Evolutionary conservation across 129 eudicot genomes (phyloP).

Genomic region (Solidago caesia): DNA sequence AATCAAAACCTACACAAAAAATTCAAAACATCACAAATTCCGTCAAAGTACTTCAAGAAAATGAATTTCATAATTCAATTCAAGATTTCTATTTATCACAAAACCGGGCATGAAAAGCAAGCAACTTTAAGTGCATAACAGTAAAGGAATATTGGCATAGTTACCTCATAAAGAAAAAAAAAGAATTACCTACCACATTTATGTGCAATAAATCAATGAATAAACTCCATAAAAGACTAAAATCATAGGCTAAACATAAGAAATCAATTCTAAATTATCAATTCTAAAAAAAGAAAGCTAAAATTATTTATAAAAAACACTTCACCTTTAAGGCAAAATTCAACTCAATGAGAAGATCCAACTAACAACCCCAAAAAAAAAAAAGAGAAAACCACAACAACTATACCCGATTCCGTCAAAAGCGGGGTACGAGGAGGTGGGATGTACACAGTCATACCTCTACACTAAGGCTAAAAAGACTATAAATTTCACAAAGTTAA

Average conservation of each 20-base stretch:
- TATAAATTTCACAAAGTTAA: conserved; percentile 11
- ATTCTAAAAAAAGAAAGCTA: neutral
- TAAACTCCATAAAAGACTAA: neutral
- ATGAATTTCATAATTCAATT: neutral
- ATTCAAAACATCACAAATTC: conserved; percentile 2
- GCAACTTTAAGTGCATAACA: conserved; percentile 19
- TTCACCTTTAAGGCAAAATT: conserved; percentile 14
- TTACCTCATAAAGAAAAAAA: neutral
- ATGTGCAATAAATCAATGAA: neutral
- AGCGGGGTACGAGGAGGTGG: too few relatives aligned
- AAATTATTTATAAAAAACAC: neutral
- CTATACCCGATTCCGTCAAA: neutral
- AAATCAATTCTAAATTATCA: conserved; percentile 13
- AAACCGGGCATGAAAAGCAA: neutral
- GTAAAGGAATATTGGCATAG: conserved; percentile 9
- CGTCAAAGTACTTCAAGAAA: conserved; percentile 7
- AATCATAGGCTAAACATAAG: neutral
- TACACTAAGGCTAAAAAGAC: neutral
- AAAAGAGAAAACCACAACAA: conserved; percentile 20
- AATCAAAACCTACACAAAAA: conserved; percentile 31
- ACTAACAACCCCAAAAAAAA: conserved; percentile 11
- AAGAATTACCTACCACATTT: neutral
- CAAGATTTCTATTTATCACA: conserved; percentile 5
- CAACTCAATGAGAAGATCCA: conserved; percentile 34
- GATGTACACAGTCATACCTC: too few relatives aligned